A percentile compares a stretch with the other conserved stretches of the same genome.
Evolutionary conservation across 495 filamentous ascomycete species (phyloP).

Genomic region (Echria macrotheca): DNA sequence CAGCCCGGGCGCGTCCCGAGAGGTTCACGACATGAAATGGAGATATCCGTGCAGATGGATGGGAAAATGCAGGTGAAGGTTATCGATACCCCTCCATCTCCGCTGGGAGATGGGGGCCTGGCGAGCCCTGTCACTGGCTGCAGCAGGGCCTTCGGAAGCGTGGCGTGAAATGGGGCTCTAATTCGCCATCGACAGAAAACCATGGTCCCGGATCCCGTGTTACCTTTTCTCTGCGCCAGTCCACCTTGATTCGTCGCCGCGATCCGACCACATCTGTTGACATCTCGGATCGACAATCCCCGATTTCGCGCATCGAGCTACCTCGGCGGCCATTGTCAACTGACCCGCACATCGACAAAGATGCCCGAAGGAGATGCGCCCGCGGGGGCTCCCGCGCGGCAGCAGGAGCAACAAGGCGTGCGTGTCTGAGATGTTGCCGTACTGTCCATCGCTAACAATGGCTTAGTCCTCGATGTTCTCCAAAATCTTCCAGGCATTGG

Average conservation of each 20-base stretch:
- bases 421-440: neutral
- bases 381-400: constrained; percentile 20
- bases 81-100: neutral
- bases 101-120: neutral
- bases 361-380: constrained; percentile 36
- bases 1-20: no score
- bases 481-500: constrained; percentile 36
- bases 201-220: neutral
- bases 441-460: constrained; percentile 1
- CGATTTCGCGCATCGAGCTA: neutral
- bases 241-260: neutral
- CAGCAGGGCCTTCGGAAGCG: neutral
- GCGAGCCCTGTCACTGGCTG: neutral
- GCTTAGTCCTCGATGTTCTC: constrained; percentile 28
- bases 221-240: neutral
- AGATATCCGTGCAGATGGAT: no score
- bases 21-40: no score
- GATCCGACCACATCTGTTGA: neutral
- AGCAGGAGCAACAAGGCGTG: constrained; percentile 20
- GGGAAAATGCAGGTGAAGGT: no score
- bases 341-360: constrained; percentile 7
- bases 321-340: neutral
- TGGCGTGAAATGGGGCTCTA: neutral
- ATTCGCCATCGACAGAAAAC: constrained; percentile 1
- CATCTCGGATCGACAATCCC: no score